phyloP scores from a whole-genome alignment of 208 protist species.

The Acanthamoeba triangularis region DNA sequence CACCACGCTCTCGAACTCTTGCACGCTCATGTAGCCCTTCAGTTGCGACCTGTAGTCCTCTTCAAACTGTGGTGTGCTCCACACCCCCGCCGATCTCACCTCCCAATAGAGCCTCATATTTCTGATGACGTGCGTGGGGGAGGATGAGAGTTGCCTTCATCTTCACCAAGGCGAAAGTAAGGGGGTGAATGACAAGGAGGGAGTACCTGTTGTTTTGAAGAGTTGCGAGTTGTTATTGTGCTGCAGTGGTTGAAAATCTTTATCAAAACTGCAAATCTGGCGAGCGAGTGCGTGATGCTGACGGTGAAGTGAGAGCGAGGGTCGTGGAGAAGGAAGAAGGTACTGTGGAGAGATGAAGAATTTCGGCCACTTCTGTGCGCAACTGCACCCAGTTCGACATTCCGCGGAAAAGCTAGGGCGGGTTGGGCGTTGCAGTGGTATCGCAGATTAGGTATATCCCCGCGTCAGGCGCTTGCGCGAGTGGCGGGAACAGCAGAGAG shows the following conservation, averaged over 20 bases:
- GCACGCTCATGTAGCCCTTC: neutral
- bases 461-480: too few relatives aligned
- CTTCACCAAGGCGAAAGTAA: neutral
- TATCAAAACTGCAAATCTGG: too few relatives aligned
- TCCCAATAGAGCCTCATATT: neutral
- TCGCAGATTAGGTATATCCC: too few relatives aligned
- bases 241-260: neutral
- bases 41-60: slow-evolving; percentile 40
- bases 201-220: neutral
- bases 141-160: neutral
- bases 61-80: slow-evolving; percentile 18
- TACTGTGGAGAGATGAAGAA: neutral
- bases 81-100: neutral
- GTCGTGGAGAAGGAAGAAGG: neutral
- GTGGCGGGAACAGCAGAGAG: neutral
- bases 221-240: neutral
- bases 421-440: neutral
- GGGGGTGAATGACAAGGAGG: neutral
- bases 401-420: neutral
- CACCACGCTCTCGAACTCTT: slow-evolving; percentile 5
- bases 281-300: neutral
- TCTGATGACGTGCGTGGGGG: neutral
- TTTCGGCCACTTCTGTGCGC: neutral
- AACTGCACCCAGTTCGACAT: neutral
- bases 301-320: neutral